A percentile compares a stretch with the other conserved stretches of the same genome.
These are phyloP conservation scores for Waltergamsia citrina DNA, from an alignment of 2,329 filamentous ascomycete genomes.

Conservation along the genomic window DNA sequence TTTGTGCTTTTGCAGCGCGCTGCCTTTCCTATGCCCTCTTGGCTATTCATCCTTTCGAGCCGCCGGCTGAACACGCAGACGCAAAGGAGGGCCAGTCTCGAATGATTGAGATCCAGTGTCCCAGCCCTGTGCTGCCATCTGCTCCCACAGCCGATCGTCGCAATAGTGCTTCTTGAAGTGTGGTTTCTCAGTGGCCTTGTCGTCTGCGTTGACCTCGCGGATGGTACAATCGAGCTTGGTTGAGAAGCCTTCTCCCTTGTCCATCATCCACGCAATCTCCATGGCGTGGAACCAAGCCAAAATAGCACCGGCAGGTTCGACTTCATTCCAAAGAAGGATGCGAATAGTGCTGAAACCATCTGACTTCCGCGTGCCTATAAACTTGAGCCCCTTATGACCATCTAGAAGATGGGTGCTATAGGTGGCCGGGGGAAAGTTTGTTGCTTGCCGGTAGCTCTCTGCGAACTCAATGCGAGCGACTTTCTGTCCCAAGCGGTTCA, in stretches of 20 bases:
- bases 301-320: slow-evolving; percentile 17
- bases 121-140: slow-evolving; percentile 20
- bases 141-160: slow-evolving; percentile 14
- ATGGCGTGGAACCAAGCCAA: slow-evolving; percentile 26
- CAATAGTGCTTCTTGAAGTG: neutral
- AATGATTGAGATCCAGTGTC: slow-evolving; percentile 21
- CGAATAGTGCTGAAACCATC: slow-evolving; percentile 15
- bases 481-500: slow-evolving; percentile 14
- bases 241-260: slow-evolving; percentile 9
- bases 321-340: slow-evolving; percentile 22
- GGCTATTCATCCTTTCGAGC: slow-evolving; percentile 15
- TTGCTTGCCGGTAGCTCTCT: slow-evolving; percentile 27
- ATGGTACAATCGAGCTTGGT: slow-evolving; percentile 9
- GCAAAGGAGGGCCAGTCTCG: slow-evolving; percentile 24
- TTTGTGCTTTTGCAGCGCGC: no score
- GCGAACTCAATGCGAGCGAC: slow-evolving; percentile 30
- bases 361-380: slow-evolving; percentile 11
- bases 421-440: neutral
- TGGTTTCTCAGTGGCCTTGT: slow-evolving; percentile 4
- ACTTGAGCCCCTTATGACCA: slow-evolving; percentile 16
- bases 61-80: slow-evolving; percentile 13
- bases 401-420: slow-evolving; percentile 12
- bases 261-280: slow-evolving; percentile 23
- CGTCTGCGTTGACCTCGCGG: slow-evolving; percentile 2
- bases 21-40: no score